Percentiles rank a stretch among this genome's conserved stretches.
Evolutionary conservation across 208 protist genomes (phyloP).

Genomic region (Giardia duodenalis): DNA sequence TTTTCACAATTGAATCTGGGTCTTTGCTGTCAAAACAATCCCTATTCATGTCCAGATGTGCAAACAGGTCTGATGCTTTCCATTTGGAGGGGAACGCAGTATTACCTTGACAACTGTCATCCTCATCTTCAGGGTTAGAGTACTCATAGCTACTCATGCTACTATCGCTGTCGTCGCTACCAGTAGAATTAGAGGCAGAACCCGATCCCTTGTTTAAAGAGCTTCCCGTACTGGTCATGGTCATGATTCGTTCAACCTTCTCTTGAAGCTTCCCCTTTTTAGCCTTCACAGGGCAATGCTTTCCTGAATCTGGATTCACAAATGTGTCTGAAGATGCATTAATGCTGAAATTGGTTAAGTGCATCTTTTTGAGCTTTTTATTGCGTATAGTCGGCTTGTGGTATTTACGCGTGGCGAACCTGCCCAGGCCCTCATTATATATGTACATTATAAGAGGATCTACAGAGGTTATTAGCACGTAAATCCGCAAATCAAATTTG

Average conservation of each 20-base stretch:
- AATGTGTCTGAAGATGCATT: neutral
- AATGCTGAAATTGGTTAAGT: slow-evolving; percentile 27
- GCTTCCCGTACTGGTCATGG: no score
- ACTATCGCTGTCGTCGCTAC: neutral
- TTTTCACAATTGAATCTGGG: neutral
- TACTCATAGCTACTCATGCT: neutral
- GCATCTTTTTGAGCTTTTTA: neutral
- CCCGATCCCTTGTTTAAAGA: no score
- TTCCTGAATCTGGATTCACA: neutral
- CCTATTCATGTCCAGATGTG: neutral
- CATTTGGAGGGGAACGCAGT: neutral
- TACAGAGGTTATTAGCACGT: slow-evolving; percentile 35
- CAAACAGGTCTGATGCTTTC: neutral
- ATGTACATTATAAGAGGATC: slow-evolving; percentile 39
- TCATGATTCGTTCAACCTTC: neutral
- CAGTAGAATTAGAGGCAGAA: neutral
- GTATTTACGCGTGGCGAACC: slow-evolving; percentile 34
- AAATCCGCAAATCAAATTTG: slow-evolving; percentile 43
- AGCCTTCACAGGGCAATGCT: neutral
- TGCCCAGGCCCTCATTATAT: slow-evolving; percentile 30
- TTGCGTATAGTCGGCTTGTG: neutral
- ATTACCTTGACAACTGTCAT: neutral
- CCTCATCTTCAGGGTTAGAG: neutral
- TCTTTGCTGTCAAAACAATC: neutral
- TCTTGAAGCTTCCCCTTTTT: neutral